Evolutionary conservation across 768 basidiomycete species (phyloP), one percentile per base, ranked within the genome.

Genomic region (Russula emetica): DNA sequence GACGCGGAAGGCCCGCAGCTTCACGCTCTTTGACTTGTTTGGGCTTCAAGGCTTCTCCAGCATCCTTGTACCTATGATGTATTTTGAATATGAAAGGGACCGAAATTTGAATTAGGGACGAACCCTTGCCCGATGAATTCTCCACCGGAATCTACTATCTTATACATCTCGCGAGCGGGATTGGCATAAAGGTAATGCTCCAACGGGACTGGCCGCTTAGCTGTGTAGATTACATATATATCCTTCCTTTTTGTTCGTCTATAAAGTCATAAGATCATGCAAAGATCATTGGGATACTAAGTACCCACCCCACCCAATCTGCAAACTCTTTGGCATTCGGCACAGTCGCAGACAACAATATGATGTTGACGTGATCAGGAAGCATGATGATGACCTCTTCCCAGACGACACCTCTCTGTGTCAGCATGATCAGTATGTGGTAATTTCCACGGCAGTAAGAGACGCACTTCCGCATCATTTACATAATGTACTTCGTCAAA

Each of bases 301-400:
- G 2, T 20, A 72, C 88, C 72, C 73, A 98, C 96, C 97, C 97
- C 63, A 98, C 96, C 97, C 97, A 99, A 69, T 94, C 94, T 5
- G 97, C 97, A 71, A 99, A 99, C 72, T 98, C 97, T 72, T 89
- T 92, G 14, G 95, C 93, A 71, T 99, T 99, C 9, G 97, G 95
- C 0, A 99, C 96, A 2, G 97, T 99, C 10, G 97, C 97, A 3
- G 95, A 98, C 18, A 99, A 79, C 49, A 99, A 79, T 60, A 99
- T 98, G 71, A 99, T 98, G 74, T 90, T 96, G 73, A 98, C 90
- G 75, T 99, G 96, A 68, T 98, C 97, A 0, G 97, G 97, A 14
- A 99, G 80, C 94, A 99, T 98, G 74, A 99, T 99, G 69, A 99
- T 99, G 30, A 99, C 96, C 76, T 99, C 96, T 76, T 99, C 96